Conservation (phyloP, 495 filamentous ascomycete genomes). For the Chaetomium fimeti region DNA sequence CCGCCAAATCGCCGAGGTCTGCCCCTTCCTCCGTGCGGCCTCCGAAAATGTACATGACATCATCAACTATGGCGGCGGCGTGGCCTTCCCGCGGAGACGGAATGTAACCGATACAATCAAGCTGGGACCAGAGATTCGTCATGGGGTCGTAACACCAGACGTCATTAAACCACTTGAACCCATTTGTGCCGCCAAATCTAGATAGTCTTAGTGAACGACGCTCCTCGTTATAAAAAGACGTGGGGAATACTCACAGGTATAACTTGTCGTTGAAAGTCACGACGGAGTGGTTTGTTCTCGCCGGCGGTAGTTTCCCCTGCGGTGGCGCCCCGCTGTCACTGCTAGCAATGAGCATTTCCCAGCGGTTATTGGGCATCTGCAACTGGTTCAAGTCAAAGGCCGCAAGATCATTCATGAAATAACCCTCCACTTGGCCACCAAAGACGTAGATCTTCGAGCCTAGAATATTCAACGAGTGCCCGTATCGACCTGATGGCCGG, state of each 20-base stretch:
- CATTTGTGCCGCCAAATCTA: constrained; percentile 96
- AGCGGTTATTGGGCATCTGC: constrained; percentile 81
- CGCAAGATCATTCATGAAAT: constrained; percentile 96
- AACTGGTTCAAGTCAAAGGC: constrained; percentile 95
- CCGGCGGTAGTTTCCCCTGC: constrained; percentile 72
- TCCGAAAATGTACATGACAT: constrained; percentile 99
- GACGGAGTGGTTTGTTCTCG: constrained; percentile 91
- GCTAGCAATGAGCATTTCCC: constrained; percentile 84
- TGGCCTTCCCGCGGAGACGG: constrained; percentile 92
- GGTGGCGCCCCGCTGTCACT: constrained; percentile 66
- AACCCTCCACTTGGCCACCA: constrained; percentile 94
- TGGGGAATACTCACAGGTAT: constrained; percentile 70
- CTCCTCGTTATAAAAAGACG: neutral
- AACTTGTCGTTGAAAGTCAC: constrained; percentile 91
- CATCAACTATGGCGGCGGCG: constrained; percentile 85
- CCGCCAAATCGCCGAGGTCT: constrained; percentile 90
- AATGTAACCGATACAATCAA: constrained; percentile 97
- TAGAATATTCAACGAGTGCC: constrained; percentile 92
- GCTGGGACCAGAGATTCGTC: constrained; percentile 74
- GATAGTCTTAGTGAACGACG: constrained; percentile 26
- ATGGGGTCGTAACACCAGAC: constrained; percentile 94
- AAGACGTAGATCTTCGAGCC: constrained; percentile 97
- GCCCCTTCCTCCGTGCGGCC: constrained; percentile 90
- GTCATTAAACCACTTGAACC: constrained; percentile 94
- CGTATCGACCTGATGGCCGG: constrained; percentile 87